Conservation (phyloP, 179 eudicot genomes). For the Spinacia oleracea region DNA sequence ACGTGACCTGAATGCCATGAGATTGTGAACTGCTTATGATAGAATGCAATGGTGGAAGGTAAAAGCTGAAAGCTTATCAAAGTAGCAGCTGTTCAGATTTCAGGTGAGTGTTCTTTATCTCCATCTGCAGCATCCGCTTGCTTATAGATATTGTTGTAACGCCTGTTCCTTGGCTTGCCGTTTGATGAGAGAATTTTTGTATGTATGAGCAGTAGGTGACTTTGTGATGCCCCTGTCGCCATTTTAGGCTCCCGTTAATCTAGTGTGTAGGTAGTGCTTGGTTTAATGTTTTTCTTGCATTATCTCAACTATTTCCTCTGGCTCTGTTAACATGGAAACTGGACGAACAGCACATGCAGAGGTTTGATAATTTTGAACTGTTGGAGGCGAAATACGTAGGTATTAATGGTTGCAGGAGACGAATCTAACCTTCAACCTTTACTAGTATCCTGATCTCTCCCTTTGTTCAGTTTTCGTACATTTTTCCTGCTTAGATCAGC, state of each 20-base stretch:
- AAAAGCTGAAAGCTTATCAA: neutral
- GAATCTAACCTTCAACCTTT: neutral
- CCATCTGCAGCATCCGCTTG: neutral
- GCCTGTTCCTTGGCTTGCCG: neutral
- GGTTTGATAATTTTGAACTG: neutral
- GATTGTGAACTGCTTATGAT: neutral
- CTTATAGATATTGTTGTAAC: neutral
- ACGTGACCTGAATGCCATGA: neutral
- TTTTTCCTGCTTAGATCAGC: neutral
- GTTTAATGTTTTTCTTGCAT: neutral
- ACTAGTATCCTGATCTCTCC: neutral
- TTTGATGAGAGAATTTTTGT: neutral
- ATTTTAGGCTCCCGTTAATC: neutral
- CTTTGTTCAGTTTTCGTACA: neutral
- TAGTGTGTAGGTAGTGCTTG: neutral
- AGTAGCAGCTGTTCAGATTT: neutral
- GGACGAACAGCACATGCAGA: neutral
- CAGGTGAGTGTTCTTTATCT: neutral
- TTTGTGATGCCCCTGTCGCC: neutral
- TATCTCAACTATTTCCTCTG: no score
- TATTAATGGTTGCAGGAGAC: neutral
- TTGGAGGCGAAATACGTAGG: neutral
- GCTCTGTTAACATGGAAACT: no score
- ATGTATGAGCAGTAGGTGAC: neutral
- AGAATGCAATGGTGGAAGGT: neutral